These are phyloP conservation scores for Vanderwaltozyma yarrowii DNA, from an alignment of 805 yeast genomes.

Conservation along the genomic window DNA sequence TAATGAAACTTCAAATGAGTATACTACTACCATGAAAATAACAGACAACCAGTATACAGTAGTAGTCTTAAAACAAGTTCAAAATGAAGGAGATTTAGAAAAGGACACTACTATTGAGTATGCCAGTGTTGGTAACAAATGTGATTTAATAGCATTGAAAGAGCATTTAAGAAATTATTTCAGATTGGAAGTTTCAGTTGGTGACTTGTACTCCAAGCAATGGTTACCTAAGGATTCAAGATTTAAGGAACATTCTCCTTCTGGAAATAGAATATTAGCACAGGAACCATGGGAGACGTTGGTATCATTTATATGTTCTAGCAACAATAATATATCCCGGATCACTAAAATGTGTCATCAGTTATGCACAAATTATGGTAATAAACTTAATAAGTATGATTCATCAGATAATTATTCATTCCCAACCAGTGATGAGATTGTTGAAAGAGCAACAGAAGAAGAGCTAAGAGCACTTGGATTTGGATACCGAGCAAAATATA, in stretches of 20 bases:
- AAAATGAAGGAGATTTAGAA: constrained; percentile 29
- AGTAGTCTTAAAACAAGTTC: constrained; percentile 52
- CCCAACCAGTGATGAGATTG: constrained; percentile 53
- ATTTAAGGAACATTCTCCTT: constrained; percentile 32
- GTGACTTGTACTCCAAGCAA: constrained; percentile 37
- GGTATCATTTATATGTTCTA: constrained; percentile 83
- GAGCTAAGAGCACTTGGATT: constrained; percentile 43
- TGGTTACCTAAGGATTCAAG: constrained; percentile 53
- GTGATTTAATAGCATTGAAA: constrained; percentile 28
- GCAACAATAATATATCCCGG: constrained; percentile 91
- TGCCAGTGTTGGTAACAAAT: constrained; percentile 31
- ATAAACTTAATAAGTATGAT: constrained; percentile 40
- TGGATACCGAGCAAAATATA: constrained; percentile 89
- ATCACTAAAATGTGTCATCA: constrained; percentile 87
- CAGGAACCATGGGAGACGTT: constrained; percentile 98
- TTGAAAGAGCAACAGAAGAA: constrained; percentile 34
- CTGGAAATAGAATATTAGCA: constrained; percentile 73
- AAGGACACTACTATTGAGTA: constrained; percentile 36
- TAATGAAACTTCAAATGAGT: constrained; percentile 15
- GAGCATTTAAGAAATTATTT: constrained; percentile 56
- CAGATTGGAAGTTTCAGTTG: constrained; percentile 48
- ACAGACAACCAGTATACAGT: constrained; percentile 44
- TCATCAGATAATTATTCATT: constrained; percentile 57
- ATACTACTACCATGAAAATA: constrained; percentile 20
- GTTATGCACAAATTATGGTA: constrained; percentile 63